Conservation (phyloP, 1,284 basidiomycete species). For the Malassezia obtusa region DNA sequence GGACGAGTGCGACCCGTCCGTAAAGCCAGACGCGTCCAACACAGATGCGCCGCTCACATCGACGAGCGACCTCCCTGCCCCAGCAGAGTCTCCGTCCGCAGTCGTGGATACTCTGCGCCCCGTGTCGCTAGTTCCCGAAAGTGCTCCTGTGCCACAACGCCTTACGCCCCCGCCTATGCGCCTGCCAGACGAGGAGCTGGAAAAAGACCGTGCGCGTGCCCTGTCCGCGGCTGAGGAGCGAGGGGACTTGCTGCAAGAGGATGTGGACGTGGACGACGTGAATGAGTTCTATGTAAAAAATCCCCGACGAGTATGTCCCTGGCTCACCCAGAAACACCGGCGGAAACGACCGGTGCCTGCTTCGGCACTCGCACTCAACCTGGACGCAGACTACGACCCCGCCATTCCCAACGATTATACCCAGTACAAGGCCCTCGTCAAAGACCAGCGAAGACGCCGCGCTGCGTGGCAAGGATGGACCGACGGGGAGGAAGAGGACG, state of each 20-base stretch:
- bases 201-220: conserved; percentile 17
- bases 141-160: not conserved
- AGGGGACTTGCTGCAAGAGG: conserved; percentile 2
- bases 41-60: no score
- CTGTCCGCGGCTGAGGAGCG: conserved; percentile 9
- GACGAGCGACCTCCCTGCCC: no score
- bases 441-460: conserved; percentile 20
- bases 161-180: conserved; percentile 5
- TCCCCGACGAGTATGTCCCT: not conserved
- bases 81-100: no score
- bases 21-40: no score
- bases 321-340: not conserved
- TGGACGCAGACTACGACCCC: conserved; percentile 33
- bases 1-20: no score
- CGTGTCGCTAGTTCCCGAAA: no score
- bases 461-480: conserved; percentile 5
- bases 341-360: no score
- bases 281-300: conserved; percentile 22
- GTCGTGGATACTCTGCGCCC: no score
- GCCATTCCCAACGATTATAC: conserved; percentile 38
- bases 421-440: conserved; percentile 27
- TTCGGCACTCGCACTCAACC: not conserved
- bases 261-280: conserved; percentile 23
- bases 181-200: conserved; percentile 17
- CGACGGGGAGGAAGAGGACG: conserved; percentile 9